Percentiles rank a stretch among this genome's conserved stretches.
phyloP scores from a whole-genome alignment of 805 yeast species.

The Lachancea sp. region DNA sequence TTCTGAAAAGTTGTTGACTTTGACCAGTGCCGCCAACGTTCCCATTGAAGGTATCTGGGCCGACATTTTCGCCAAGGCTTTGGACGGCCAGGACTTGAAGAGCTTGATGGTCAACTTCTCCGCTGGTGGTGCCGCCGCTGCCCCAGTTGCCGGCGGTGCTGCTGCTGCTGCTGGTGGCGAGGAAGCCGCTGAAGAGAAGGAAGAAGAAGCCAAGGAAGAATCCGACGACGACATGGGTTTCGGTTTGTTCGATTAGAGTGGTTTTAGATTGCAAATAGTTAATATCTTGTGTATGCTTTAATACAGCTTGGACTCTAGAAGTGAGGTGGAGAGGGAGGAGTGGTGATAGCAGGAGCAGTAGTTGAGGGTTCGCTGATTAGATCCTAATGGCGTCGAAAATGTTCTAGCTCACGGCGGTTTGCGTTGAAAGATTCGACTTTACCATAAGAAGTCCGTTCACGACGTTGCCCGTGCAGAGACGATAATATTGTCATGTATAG shows the following conservation, averaged over 20 bases:
- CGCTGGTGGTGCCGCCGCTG: slow-evolving; percentile 43
- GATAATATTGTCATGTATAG: too few species aligned
- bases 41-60: slow-evolving; percentile 75
- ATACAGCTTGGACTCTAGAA: slow-evolving; percentile 7
- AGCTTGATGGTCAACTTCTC: slow-evolving; percentile 56
- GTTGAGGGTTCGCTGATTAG: too few species aligned
- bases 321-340: too few species aligned
- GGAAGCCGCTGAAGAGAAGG: slow-evolving; percentile 53
- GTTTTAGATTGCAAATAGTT: slow-evolving; percentile 8
- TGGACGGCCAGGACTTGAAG: slow-evolving; percentile 71
- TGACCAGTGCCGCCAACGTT: slow-evolving; percentile 71
- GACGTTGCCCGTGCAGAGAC: too few species aligned
- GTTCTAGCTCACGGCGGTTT: too few species aligned
- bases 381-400: too few species aligned
- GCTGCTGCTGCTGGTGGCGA: slow-evolving; percentile 43
- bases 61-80: slow-evolving; percentile 74
- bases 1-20: slow-evolving; percentile 66
- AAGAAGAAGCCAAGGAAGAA: slow-evolving; percentile 56
- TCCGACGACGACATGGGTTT: slow-evolving; percentile 86
- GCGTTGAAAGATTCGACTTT: too few species aligned
- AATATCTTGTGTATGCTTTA: slow-evolving; percentile 9
- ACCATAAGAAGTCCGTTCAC: too few species aligned
- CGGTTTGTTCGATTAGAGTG: slow-evolving; percentile 77
- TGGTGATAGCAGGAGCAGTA: too few species aligned
- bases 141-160: slow-evolving; percentile 40